These are phyloP conservation scores for Proliferodiscus dingleyae DNA, from an alignment of 2,329 filamentous ascomycete species.

Conservation along the genomic window DNA sequence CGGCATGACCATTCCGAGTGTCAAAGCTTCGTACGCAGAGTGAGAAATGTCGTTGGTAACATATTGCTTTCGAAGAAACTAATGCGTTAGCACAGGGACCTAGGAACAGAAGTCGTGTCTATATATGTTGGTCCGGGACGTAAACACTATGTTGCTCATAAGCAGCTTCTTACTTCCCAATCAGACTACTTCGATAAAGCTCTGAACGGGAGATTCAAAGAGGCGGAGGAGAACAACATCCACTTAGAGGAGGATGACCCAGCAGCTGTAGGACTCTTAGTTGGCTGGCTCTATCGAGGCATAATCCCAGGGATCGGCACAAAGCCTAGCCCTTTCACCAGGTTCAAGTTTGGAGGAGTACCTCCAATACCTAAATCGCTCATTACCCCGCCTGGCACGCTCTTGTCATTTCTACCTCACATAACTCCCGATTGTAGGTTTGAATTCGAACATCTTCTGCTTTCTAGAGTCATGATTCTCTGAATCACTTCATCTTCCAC, in stretches of 20 bases:
- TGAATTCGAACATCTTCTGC: too few species aligned
- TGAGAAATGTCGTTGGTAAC: too few species aligned
- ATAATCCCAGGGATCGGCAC: conserved; percentile 8
- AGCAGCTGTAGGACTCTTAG: conserved; percentile 15
- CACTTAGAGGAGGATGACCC: conserved; percentile 16
- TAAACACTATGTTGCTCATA: conserved; percentile 22
- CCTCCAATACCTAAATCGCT: not conserved
- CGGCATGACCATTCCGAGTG: not conserved
- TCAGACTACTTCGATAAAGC: conserved; percentile 24
- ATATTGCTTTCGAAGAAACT: not conserved
- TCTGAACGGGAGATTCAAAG: conserved; percentile 19
- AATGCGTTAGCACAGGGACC: conserved; percentile 11
- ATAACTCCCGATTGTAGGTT: too few species aligned
- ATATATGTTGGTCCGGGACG: conserved; percentile 20
- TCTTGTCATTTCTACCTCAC: too few species aligned
- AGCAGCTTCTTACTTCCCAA: conserved; percentile 19
- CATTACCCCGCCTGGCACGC: not conserved
- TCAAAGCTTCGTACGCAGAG: conserved; percentile 1
- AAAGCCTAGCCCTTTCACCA: not conserved
- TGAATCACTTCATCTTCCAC: too few species aligned
- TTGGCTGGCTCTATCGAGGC: conserved; percentile 21
- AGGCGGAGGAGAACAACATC: conserved; percentile 16
- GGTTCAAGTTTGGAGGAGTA: not conserved
- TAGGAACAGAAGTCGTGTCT: conserved; percentile 17
- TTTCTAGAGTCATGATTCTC: too few species aligned